Evolutionary conservation across 495 filamentous ascomycete species (phyloP), one percentile per base, ranked within the genome.

Genomic region (Penicillium cataractarum): DNA sequence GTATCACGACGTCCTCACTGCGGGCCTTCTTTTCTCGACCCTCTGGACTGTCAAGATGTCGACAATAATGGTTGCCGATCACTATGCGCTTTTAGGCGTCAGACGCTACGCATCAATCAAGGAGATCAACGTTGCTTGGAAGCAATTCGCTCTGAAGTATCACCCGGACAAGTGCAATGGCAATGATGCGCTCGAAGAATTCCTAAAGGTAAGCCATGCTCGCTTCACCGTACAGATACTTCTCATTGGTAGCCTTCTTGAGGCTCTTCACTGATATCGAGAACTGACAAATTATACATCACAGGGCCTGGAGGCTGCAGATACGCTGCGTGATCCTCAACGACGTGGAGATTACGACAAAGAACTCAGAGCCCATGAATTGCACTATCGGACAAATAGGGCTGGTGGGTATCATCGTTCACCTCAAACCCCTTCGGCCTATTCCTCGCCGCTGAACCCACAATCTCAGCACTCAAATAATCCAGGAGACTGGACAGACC

Each of bases 141-240:
- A 77, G 55, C 76, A 66, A 51, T 69, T 79, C 10, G 87, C 86
- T 1, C 69, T 89, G 53, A 83, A 81, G 59, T 75, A 72, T 65
- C 87, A 89, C 61, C 87, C 87, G 0, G 87, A 90, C 73, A 89
- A 90, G 69, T 79, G 82, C 65, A 76, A 77, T 33, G 72, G 74
- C 37, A 75, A 76, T 19, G 58, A 65, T 17, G 74, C 78, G 6
- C 62, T 61, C 15, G 74, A 81, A 44, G 73, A 82, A 26, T 89
- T 88, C 27, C 74, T 64, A 50, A 65, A 70, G 55, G 76, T 79
- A 57, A 26, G 48, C 57, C 21, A 46, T 40, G 12, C 29, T 51
- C 55, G 12, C 42, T 26, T 27, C 33, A 26, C 22, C 19, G 2
- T 27, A 56, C 21, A 40, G 9, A 27, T 1, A 15, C 32, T 7